Percentiles rank a stretch among this genome's conserved stretches.
phyloP scores from a whole-genome alignment of 257 asterid species.

The Solanum lignicaule region DNA sequence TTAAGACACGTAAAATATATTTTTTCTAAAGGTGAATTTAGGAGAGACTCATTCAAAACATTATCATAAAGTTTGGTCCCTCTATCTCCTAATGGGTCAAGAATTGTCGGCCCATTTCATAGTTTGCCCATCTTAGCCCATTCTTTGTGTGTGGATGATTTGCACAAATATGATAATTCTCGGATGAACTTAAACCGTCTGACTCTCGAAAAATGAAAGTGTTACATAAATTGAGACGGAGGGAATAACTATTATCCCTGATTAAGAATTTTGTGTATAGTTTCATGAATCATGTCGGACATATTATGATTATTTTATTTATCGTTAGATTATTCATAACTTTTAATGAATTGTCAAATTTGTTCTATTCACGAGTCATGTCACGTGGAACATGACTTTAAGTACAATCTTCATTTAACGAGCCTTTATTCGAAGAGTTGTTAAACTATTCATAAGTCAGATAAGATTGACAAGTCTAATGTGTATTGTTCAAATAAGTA shows the following conservation, averaged over 20 bases:
- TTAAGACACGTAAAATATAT: not conserved
- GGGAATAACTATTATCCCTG: fast-evolving
- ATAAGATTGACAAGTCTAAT: not conserved
- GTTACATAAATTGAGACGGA: fast-evolving
- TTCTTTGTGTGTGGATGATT: not conserved
- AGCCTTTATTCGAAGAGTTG: not conserved
- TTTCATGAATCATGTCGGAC: not conserved
- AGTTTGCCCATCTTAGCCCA: not conserved
- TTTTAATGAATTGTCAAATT: not conserved
- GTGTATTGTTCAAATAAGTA: not conserved
- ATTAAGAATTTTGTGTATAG: not conserved
- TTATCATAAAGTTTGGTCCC: not conserved
- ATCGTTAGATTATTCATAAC: not conserved
- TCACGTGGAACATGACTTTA: not conserved
- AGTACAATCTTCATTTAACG: not conserved
- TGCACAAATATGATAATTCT: not conserved
- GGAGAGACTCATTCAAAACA: not conserved
- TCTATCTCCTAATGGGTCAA: not conserved
- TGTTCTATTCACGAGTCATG: not conserved
- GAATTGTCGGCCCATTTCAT: not conserved
- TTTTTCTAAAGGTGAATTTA: not conserved
- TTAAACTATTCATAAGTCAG: not conserved
- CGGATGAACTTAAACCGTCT: fast-evolving
- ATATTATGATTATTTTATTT: not conserved
- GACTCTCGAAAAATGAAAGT: fast-evolving